phyloP scores from a whole-genome alignment of 1,139 yeast genomes.

The Saccharomycopsis hybrid region DNA sequence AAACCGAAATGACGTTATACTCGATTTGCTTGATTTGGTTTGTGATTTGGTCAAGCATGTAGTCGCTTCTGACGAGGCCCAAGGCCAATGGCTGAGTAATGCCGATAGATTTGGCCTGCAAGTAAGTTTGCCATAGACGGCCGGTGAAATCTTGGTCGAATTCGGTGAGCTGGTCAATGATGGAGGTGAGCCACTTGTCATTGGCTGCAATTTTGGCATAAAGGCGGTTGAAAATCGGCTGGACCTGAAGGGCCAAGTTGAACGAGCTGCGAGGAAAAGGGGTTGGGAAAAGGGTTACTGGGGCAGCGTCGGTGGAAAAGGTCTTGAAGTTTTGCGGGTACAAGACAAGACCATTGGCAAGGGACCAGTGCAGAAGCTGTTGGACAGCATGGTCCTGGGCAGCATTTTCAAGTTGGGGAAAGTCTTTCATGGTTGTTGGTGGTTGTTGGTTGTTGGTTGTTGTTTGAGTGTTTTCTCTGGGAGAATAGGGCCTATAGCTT shows the following conservation, averaged over 20 bases:
- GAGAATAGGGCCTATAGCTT: too few species aligned
- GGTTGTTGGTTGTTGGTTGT: too few species aligned
- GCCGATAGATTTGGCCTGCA: conserved; percentile 40
- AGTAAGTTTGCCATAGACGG: conserved; percentile 55
- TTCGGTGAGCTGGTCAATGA: conserved; percentile 47
- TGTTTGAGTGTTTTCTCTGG: too few species aligned
- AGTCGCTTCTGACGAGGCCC: conserved; percentile 88
- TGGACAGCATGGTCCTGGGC: conserved; percentile 28
- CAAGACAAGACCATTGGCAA: conserved; percentile 74
- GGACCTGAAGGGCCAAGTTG: conserved; percentile 61
- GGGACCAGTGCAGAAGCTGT: conserved; percentile 65
- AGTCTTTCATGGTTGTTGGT: conserved; percentile 8
- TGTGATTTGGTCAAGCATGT: conserved; percentile 43
- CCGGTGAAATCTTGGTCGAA: conserved; percentile 80
- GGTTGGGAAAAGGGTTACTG: conserved; percentile 85
- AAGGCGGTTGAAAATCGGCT: conserved; percentile 60
- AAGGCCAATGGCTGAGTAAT: conserved; percentile 65
- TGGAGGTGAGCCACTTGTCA: conserved; percentile 53
- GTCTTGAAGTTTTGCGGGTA: conserved; percentile 52
- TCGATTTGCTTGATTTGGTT: conserved; percentile 80
- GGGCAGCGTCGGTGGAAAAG: conserved; percentile 55
- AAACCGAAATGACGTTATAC: conserved; percentile 91
- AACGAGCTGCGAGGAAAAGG: conserved; percentile 72
- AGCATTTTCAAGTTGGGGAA: conserved; percentile 8
- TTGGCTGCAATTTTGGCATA: conserved; percentile 55